These are phyloP conservation scores for Seminavis robusta DNA, from an alignment of 108 stramenopile genomes.

Conservation along the genomic window DNA sequence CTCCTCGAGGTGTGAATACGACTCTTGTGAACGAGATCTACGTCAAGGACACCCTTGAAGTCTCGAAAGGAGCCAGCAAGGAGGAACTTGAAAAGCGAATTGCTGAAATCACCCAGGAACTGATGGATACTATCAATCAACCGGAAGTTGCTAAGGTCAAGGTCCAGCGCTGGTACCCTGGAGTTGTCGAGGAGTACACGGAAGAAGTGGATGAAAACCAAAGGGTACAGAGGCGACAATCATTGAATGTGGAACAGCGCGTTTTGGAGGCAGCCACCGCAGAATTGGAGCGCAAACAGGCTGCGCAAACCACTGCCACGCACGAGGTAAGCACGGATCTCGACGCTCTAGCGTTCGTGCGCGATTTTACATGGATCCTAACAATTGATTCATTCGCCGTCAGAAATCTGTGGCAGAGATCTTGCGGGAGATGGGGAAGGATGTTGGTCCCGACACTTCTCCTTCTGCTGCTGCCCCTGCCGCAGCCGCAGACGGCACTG, in stretches of 20 bases:
- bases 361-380: too few relatives aligned
- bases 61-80: conserved; percentile 3
- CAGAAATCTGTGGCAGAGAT: conserved; percentile 64
- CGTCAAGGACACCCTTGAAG: conserved; percentile 35
- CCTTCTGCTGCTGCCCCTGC: background rate
- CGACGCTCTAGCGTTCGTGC: too few relatives aligned
- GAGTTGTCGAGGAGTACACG: conserved; percentile 62
- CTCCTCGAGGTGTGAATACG: conserved; percentile 62
- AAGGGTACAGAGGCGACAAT: too few relatives aligned
- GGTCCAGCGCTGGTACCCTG: conserved; percentile 76
- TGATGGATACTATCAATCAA: conserved; percentile 43
- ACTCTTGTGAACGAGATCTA: conserved; percentile 76
- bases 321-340: too few relatives aligned
- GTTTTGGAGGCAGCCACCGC: conserved; percentile 47
- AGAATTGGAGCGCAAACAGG: conserved; percentile 43
- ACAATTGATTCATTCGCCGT: too few relatives aligned
- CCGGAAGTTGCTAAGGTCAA: conserved; percentile 59
- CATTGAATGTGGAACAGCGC: conserved; percentile 35
- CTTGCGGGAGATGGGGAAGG: conserved; percentile 35
- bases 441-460: background rate
- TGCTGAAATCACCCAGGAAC: conserved; percentile 29
- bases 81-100: conserved; percentile 49
- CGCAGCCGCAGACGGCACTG: background rate
- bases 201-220: conserved; percentile 50
- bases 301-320: conserved; percentile 44